Evolutionary conservation across 768 basidiomycete species (phyloP).

Genomic region (Nidula microcarpa): DNA sequence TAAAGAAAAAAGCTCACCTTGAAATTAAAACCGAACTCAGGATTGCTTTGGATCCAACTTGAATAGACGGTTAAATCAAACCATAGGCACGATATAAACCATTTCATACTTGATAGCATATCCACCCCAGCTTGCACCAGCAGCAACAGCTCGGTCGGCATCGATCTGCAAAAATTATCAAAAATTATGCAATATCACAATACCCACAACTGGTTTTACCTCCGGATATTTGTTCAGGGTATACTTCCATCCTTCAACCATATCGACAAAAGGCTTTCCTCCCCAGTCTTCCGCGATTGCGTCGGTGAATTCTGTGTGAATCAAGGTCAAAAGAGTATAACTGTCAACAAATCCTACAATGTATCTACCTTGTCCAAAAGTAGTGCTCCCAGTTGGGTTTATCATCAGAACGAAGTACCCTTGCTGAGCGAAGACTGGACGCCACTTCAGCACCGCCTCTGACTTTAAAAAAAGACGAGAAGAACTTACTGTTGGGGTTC

Average conservation of each 20-base stretch:
- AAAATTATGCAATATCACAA: not conserved
- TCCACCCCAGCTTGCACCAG: conserved; percentile 85
- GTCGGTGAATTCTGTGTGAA: conserved; percentile 65
- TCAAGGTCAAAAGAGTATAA: not conserved
- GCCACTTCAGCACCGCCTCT: too few relatives aligned
- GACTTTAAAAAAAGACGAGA: not conserved
- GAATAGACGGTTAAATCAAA: too few relatives aligned
- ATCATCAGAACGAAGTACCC: conserved; percentile 87
- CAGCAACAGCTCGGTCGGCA: conserved; percentile 64
- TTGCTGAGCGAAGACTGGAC: conserved; percentile 72
- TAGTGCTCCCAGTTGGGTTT: conserved; percentile 93
- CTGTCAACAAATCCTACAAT: conserved; percentile 1
- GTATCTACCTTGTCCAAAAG: conserved; percentile 76
- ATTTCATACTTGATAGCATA: conserved; percentile 77
- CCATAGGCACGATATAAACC: not conserved
- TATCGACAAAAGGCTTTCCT: conserved; percentile 79
- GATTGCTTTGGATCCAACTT: conserved; percentile 95
- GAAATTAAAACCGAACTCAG: conserved; percentile 83
- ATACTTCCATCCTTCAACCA: conserved; percentile 73
- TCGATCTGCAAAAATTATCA: conserved; percentile 47
- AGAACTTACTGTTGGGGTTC: conserved; percentile 74
- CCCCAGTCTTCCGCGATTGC: conserved; percentile 82
- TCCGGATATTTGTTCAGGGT: conserved; percentile 66
- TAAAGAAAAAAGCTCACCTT: conserved; percentile 38
- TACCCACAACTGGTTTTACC: conserved; percentile 26